Evolutionary conservation across 805 yeast species (phyloP), one percentile per base, ranked within the genome.

Genomic region (Phaffomyces thermotolerans): DNA sequence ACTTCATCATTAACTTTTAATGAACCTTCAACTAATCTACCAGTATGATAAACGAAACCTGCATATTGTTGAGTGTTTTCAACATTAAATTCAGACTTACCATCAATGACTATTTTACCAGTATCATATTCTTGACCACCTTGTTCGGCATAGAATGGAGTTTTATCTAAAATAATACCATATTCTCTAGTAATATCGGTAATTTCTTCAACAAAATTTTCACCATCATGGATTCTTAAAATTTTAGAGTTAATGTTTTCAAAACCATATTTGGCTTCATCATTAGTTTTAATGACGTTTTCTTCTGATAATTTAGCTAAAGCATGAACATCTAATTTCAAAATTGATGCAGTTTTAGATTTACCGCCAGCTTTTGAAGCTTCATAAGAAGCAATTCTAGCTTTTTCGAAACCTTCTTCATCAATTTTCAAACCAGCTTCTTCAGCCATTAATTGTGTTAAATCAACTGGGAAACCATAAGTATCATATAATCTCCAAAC

Each of bases 111-210:
- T 52, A 93, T 74, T 65, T 78, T 84, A 67, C 99, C 99, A 36
- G 95, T 84, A 64, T 93, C 99, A 60, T 75, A 84, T 66, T 89
- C 97, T 73, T 93, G 99, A 60, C 99, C 99, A 79, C 99, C 99
- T 68, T 87, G 95, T 71, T 93, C 99, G 40, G 99, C 98, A 61
- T 93, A 93, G 68, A 93, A 88, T 64, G 95, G 93, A 23, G 98
- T 87, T 64, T 79, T 84, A 63, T 93, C 95, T 47, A 93, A 72
- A 40, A 93, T 63, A 42, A 93, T 66, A 63, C 99, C 99, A 52
- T 74, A 67, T 62, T 85, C 88, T 52, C 67, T 66, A 35, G 69
- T 69, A 24, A 59, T 51, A 48, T 68, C 72, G 34, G 70, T 57
- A 38, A 70, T 71, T 48, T 68, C 69, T 37, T 73, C 68, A 40